Evolutionary conservation across 805 yeast species (phyloP), one percentile per base, ranked within the genome.

Genomic region (Myxozyma mucilagina): DNA sequence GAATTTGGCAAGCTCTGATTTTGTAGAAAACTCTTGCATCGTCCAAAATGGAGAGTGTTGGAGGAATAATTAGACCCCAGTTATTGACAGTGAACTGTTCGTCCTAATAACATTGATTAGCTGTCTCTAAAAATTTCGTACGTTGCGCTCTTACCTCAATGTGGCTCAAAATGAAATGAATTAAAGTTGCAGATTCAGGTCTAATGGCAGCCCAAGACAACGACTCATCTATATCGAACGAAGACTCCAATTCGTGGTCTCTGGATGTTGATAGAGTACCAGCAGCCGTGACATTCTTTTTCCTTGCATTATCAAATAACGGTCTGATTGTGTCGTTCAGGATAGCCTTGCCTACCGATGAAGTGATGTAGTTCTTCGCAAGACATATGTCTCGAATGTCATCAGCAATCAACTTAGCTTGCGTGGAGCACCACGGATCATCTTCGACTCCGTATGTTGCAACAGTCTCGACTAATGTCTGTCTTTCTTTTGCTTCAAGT

Each of bases 41-140:
- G 39, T 60, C 66, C 5, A 63, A 16, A 43, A 60, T 56, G 10
- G 45, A 42, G 5, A 63, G 34, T 5, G 57, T 44, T 4, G 66
- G 54, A 13, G 66, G 66, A 5, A 63, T 53, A n/a, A 63, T 24
- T 1, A 63, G 49, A 8, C 54, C 50, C 66, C 66, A 63, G 32
- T 47, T 56, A 11, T 56, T 35, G 11, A 36, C 36, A 3, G 50
- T 53, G 47, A 60, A 56, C 31, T 32, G 45, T 20, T 38, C 24
- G 43, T 43, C 35, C 56, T 56, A 20, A 8, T 11, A 14, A 18
- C n/a, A 1, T 7, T 39, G 18, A 24, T 29, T 13, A 49, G 38
- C 11, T 16, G 6, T 24, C 4, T 24, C 29, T 38, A n/a, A 38
- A n/a, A 38, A 13, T 38, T 2, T 38, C 41, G 41, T 16, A 29